A percentile compares a stretch with the other conserved stretches of the same genome.
Conservation (phyloP, 78 protist genomes). For the Dictyostelium purpureum region DNA sequence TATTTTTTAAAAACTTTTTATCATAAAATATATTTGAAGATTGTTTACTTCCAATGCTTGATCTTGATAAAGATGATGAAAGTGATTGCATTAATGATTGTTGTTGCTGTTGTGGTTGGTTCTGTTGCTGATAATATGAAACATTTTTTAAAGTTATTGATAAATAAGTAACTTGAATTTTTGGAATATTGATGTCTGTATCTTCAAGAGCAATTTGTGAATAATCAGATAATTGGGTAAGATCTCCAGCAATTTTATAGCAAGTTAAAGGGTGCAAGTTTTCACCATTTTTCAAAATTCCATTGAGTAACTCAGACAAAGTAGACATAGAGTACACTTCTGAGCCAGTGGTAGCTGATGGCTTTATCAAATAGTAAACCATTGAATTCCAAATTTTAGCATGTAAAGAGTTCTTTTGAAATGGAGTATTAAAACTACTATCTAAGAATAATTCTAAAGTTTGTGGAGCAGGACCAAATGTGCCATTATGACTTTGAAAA, state of each 20-base stretch:
- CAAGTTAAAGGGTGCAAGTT: background rate
- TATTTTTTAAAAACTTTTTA: background rate
- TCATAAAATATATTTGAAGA: no score
- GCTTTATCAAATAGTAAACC: background rate
- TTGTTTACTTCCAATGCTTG: no score
- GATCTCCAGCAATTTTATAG: background rate
- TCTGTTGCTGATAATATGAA: background rate
- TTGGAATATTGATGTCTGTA: background rate
- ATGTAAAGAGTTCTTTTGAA: background rate
- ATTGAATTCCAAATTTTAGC: conserved; percentile 31
- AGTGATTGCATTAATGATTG: background rate
- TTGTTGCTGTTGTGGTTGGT: background rate
- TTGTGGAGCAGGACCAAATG: background rate
- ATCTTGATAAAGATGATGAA: background rate
- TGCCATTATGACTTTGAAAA: background rate
- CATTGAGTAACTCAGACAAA: background rate
- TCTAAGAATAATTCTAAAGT: background rate
- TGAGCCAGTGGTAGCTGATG: background rate
- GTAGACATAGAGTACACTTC: conserved; percentile 6
- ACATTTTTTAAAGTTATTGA: background rate
- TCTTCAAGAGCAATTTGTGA: background rate
- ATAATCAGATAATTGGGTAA: background rate
- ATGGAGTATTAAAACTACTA: background rate
- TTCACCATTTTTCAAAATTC: conserved; percentile 1
- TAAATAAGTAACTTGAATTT: background rate